These are phyloP conservation scores for Fusarium papillatum DNA, from an alignment of 2,329 filamentous ascomycete species.

Conservation along the genomic window DNA sequence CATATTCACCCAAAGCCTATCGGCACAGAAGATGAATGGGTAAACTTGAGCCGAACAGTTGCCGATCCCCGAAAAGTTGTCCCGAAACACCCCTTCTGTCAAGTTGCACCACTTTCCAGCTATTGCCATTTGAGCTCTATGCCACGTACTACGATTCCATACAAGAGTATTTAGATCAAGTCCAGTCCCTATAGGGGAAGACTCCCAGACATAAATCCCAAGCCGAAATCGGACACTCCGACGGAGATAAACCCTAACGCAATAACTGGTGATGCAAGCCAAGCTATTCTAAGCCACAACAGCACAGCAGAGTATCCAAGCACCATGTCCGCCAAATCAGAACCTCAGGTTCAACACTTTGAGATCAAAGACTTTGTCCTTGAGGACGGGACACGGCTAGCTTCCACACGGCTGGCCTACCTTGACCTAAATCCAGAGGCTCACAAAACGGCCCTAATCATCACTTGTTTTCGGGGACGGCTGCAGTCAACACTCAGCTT, in stretches of 20 bases:
- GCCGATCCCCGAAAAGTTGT: background rate
- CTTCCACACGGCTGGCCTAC: conserved; percentile 45
- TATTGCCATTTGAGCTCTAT: background rate
- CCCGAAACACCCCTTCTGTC: background rate
- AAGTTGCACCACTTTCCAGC: background rate
- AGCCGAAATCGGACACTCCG: background rate
- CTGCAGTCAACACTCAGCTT: conserved; percentile 64
- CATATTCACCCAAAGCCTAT: background rate
- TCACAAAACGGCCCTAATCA: conserved; percentile 55
- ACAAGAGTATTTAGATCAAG: background rate
- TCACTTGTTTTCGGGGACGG: conserved; percentile 67
- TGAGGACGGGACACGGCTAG: conserved; percentile 39
- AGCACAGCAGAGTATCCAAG: background rate
- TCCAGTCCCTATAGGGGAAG: background rate
- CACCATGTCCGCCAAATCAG: background rate
- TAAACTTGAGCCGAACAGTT: background rate
- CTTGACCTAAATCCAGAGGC: conserved; percentile 13
- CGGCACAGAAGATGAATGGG: background rate
- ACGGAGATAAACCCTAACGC: background rate
- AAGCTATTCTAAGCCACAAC: background rate
- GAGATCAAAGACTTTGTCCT: conserved; percentile 42
- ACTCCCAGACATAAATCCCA: background rate
- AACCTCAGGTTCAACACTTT: background rate
- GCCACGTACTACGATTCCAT: background rate
- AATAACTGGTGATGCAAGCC: background rate